Evolutionary conservation across 1,284 basidiomycete genomes (phyloP).

Genomic region (Leccinum fuscescens): DNA sequence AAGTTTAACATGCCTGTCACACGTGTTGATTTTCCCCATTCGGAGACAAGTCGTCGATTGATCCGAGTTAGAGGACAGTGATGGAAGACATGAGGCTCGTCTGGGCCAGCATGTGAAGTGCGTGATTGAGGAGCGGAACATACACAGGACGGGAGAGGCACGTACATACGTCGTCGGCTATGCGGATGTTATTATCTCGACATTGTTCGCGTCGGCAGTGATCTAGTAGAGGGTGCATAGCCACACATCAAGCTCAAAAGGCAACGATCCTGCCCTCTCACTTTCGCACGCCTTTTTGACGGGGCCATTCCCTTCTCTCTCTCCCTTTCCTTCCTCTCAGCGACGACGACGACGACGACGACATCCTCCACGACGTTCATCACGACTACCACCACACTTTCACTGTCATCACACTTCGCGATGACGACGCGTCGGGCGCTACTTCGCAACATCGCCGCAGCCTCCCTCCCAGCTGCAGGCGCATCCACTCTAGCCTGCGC

Average conservation of each 20-base stretch:
- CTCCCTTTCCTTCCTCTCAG: conserved; percentile 16
- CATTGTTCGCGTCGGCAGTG: conserved; percentile 14
- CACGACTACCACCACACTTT: conserved; percentile 9
- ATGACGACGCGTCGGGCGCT: conserved; percentile 31
- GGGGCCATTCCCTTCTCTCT: conserved; percentile 25
- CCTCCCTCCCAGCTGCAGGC: conserved; percentile 25
- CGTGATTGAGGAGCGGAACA: conserved; percentile 22
- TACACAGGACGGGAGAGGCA: not conserved
- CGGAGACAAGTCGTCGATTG: conserved; percentile 6
- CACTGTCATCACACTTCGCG: conserved; percentile 2
- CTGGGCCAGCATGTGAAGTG: conserved; percentile 14
- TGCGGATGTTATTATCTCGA: conserved; percentile 9
- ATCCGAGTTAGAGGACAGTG: conserved; percentile 14
- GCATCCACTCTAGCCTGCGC: conserved; percentile 37
- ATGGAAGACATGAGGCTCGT: conserved; percentile 22
- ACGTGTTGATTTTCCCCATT: conserved; percentile 29
- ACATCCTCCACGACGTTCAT: conserved; percentile 9
- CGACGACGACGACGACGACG: conserved; percentile 24
- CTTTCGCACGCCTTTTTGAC: conserved; percentile 31
- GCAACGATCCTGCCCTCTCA: conserved; percentile 23
- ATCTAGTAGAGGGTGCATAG: conserved; percentile 18
- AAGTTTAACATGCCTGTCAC: conserved; percentile 20
- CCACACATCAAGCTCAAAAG: conserved; percentile 33
- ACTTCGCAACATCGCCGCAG: conserved; percentile 23
- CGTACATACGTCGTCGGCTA: not conserved